phyloP scores from a whole-genome alignment of 139 green algal genomes.

The Trebouxia sp. region DNA sequence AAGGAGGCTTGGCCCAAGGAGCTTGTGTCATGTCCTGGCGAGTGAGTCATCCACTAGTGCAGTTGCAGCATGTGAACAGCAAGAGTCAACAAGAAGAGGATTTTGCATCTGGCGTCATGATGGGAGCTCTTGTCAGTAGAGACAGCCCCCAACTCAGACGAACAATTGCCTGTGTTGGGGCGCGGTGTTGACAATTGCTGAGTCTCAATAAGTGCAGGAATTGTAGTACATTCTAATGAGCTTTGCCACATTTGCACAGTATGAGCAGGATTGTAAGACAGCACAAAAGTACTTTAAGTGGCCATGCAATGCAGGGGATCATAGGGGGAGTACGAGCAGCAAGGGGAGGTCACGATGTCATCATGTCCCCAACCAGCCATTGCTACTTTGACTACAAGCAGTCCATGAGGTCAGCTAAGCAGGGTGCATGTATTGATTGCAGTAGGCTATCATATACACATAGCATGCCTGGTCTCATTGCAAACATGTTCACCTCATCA shows the following conservation, averaged over 20 bases:
- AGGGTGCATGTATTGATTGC: no score
- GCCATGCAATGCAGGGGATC: slow-evolving; percentile 51
- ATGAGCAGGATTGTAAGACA: no score
- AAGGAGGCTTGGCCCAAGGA: slow-evolving; percentile 51
- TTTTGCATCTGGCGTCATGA: no score
- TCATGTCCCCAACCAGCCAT: slow-evolving; percentile 71
- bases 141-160: background rate
- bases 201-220: no score
- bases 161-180: background rate
- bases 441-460: no score
- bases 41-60: slow-evolving; percentile 37
- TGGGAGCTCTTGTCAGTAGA: no score
- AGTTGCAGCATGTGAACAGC: no score
- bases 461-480: background rate
- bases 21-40: slow-evolving; percentile 70
- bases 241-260: no score
- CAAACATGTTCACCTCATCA: background rate
- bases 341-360: slow-evolving; percentile 57
- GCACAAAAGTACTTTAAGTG: no score
- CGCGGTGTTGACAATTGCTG: no score
- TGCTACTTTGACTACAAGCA: slow-evolving; percentile 80
- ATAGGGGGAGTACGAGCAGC: slow-evolving; percentile 58
- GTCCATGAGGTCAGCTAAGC: slow-evolving; percentile 34
- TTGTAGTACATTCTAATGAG: no score
- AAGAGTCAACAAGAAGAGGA: no score